Percentiles rank a stretch among this genome's conserved stretches.
phyloP scores from a whole-genome alignment of 2,329 filamentous ascomycete species.

The Nemania sp. region DNA sequence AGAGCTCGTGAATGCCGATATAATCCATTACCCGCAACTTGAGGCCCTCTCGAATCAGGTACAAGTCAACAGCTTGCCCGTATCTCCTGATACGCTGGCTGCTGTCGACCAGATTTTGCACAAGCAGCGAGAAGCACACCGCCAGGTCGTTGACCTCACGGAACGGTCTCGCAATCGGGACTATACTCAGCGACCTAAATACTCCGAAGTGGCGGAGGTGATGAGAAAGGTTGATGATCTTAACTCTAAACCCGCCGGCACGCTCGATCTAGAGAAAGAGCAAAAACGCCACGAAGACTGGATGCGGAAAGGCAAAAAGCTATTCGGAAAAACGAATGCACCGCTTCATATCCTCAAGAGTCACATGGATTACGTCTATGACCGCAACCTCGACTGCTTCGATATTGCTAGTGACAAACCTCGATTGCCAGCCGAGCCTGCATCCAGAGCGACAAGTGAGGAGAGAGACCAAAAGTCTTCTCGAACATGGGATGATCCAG shows the following conservation, averaged over 20 bases:
- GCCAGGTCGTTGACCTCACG: constrained; percentile 84
- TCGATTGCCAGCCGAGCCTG: constrained; percentile 88
- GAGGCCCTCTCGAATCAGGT: constrained; percentile 92
- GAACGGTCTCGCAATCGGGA: constrained; percentile 81
- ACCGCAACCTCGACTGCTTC: constrained; percentile 91
- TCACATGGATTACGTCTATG: constrained; percentile 93
- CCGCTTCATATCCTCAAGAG: constrained; percentile 94
- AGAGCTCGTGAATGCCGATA: constrained; percentile 91
- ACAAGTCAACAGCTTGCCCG: constrained; percentile 75
- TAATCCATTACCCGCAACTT: constrained; percentile 92
- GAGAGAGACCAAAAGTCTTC: constrained; percentile 56
- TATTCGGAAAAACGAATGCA: constrained; percentile 98
- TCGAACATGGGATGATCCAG: constrained; percentile 71
- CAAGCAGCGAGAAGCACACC: constrained; percentile 94
- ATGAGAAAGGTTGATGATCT: constrained; percentile 88
- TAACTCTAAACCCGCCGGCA: constrained; percentile 91
- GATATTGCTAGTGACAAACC: constrained; percentile 87
- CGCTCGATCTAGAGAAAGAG: constrained; percentile 92
- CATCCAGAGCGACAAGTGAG: constrained; percentile 81
- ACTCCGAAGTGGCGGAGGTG: constrained; percentile 89
- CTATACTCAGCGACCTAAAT: constrained; percentile 83
- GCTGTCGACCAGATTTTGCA: constrained; percentile 91
- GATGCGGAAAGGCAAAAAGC: constrained; percentile 98
- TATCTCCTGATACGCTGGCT: constrained; percentile 82
- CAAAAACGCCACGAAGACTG: constrained; percentile 97